phyloP scores from a whole-genome alignment of 1,139 yeast genomes.

The Scheffersomyces segobiensis region DNA sequence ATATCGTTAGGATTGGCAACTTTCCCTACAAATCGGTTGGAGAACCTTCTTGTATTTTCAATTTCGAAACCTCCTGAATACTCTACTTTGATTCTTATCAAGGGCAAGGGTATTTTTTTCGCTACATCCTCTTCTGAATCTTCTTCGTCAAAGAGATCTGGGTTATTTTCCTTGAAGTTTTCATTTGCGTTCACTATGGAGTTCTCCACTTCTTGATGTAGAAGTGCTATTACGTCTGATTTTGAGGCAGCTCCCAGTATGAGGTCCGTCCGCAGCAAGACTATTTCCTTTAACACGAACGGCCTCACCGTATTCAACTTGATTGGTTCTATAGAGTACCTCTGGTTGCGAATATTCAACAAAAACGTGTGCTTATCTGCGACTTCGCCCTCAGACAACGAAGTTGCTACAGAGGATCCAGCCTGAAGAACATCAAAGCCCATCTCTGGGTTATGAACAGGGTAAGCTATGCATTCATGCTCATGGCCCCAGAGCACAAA shows the following conservation, averaged over 20 bases:
- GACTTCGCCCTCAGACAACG: slow-evolving; percentile 83
- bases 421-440: slow-evolving; percentile 86
- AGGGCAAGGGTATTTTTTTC: slow-evolving; percentile 60
- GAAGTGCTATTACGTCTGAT: slow-evolving; percentile 59
- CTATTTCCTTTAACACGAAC: slow-evolving; percentile 69
- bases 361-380: slow-evolving; percentile 73
- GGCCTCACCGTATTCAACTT: slow-evolving; percentile 78
- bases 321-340: slow-evolving; percentile 65
- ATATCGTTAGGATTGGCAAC: slow-evolving; percentile 92
- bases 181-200: slow-evolving; percentile 61
- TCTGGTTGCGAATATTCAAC: slow-evolving; percentile 58
- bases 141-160: slow-evolving; percentile 22
- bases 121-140: slow-evolving; percentile 15
- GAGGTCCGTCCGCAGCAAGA: slow-evolving; percentile 51
- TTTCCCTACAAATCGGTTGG: slow-evolving; percentile 84
- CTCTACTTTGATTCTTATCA: slow-evolving; percentile 80
- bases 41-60: slow-evolving; percentile 86
- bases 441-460: slow-evolving; percentile 62
- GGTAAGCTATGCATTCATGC: slow-evolving; percentile 85
- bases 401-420: slow-evolving; percentile 93
- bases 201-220: slow-evolving; percentile 63
- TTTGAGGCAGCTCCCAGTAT: slow-evolving; percentile 66
- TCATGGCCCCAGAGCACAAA: slow-evolving; percentile 97
- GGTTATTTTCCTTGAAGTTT: slow-evolving; percentile 47
- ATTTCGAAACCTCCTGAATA: slow-evolving; percentile 89